Conservation (phyloP, 306 rosid species). For the Trichosanthes truncata region DNA sequence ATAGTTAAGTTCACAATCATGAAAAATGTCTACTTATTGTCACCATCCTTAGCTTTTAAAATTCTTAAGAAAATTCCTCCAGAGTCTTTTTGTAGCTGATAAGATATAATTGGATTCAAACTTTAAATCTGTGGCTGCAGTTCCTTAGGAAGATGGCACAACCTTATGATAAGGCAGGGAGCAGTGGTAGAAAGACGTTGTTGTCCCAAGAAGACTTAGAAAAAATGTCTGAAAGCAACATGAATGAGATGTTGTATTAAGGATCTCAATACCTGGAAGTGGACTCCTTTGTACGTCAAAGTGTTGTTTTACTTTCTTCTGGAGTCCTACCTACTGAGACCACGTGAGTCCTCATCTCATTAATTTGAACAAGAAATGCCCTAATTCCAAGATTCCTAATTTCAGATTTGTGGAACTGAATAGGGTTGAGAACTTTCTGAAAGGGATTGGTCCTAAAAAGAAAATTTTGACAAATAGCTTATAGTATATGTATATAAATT, state of each 20-base stretch:
- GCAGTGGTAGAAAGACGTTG: slow-evolving; percentile 59
- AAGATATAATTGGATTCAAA: neutral
- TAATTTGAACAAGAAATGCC: neutral
- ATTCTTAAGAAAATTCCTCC: neutral
- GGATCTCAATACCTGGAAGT: neutral
- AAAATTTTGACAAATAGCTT: slow-evolving; percentile 1
- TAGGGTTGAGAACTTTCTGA: neutral
- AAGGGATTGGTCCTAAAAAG: neutral
- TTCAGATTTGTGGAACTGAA: neutral
- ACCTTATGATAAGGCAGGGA: slow-evolving; percentile 80
- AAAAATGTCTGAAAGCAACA: slow-evolving; percentile 45
- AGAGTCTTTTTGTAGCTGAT: neutral
- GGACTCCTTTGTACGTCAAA: neutral
- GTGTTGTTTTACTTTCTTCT: neutral
- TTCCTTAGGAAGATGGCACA: slow-evolving; percentile 94
- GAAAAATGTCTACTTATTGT: neutral
- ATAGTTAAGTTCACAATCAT: neutral
- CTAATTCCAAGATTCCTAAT: neutral
- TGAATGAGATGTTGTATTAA: slow-evolving; percentile 38
- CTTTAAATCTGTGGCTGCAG: slow-evolving; percentile 32
- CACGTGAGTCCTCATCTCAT: neutral
- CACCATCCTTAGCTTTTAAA: neutral
- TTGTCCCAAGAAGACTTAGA: slow-evolving; percentile 76
- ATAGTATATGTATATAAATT: neutral
- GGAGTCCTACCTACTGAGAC: neutral